Evolutionary conservation across 345 rosid genomes (phyloP).

Genomic region (Brassica juncea): DNA sequence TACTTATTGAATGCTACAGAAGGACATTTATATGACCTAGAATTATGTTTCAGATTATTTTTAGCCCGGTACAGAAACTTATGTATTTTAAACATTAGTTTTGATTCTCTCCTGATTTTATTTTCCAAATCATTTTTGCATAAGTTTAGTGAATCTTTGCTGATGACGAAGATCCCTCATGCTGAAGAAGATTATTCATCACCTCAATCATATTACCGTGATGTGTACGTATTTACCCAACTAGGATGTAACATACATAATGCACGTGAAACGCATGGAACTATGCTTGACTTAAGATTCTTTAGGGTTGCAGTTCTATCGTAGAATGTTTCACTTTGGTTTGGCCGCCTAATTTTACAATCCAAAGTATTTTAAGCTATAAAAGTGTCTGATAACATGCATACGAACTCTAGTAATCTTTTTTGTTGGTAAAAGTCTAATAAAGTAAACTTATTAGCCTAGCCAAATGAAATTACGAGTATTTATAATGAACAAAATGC

Average conservation of each 20-base stretch:
- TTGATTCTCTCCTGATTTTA: neutral
- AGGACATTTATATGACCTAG: neutral
- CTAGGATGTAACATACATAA: neutral
- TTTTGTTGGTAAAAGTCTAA: neutral
- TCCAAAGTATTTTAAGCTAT: neutral
- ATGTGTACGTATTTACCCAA: neutral
- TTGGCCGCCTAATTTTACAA: neutral
- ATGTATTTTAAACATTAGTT: neutral
- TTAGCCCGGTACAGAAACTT: neutral
- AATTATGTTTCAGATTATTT: neutral
- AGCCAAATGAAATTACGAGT: neutral
- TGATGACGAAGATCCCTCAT: neutral
- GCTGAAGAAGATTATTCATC: neutral
- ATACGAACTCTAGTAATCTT: neutral
- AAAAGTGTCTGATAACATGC: neutral
- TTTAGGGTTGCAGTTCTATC: neutral
- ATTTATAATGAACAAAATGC: neutral
- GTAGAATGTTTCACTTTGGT: neutral
- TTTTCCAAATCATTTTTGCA: neutral
- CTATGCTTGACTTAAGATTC: neutral
- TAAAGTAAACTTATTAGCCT: neutral
- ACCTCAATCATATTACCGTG: neutral
- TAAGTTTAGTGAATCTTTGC: neutral
- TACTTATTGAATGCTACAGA: neutral
- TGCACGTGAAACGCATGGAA: slow-evolving; percentile 1